Evolutionary conservation across 2,329 filamentous ascomycete species (phyloP), one percentile per base, ranked within the genome.

Genomic region (Neonectria punicea): DNA sequence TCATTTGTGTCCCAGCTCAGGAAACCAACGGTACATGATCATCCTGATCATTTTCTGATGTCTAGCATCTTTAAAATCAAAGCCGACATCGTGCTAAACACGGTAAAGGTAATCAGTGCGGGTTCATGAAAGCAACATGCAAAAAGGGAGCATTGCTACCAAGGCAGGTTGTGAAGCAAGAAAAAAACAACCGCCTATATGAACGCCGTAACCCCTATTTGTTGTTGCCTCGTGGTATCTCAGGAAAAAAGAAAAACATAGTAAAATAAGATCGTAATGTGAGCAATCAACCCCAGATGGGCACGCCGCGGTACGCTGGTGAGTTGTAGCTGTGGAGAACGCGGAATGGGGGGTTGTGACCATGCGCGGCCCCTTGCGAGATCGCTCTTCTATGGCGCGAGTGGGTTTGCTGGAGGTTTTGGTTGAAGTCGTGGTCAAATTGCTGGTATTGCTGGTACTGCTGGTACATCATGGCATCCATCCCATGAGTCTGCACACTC

Each of bases 251-350:
- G 28, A 30, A 53, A 49, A 44, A 49, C n/a, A 41, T 28, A 20
- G 14, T 32, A 46, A 47, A 49, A 56, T 30, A 56, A 22, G 50
- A 49, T 30, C 20, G 20, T 25, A 50, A 13, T 51, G 44, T 43
- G 34, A 62, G 18, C 30, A 60, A 62, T 63, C 65, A 86, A n/a
- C 84, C 82, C 85, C 86, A 87, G n/a, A 88, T 86, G 0, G 85
- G 86, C 3, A 79, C 82, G 39, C 84, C 81, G 30, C 81, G 81
- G 70, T 89, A 88, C 6, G 86, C 85, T 5, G 86, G 86, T 4
- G 86, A 86, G 71, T 87, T 86, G 70, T 88, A 87, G 75, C 85
- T 88, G 75, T 88, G 86, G 9, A 88, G 77, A 11, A 88, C 79
- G 1, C 86, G 83, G 65, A 84, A 88, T 9, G 83, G 85, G 13